Evolutionary conservation across 1,139 yeast species (phyloP).

Genomic region (Groenewaldozyma sp.): DNA sequence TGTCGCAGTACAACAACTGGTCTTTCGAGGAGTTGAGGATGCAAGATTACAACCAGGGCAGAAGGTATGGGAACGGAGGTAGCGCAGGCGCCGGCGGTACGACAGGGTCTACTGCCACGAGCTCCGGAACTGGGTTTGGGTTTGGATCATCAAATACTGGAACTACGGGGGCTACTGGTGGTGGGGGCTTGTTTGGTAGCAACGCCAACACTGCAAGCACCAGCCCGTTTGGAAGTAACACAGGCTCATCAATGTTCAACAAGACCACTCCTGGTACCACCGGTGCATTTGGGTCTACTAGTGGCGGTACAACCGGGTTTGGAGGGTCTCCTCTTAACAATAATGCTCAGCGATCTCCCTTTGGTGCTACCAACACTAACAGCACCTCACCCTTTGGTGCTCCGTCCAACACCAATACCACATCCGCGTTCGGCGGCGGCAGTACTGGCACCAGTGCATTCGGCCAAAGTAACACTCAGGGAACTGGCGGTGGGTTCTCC

Average conservation of each 20-base stretch:
- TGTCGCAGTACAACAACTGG: conserved; percentile 81
- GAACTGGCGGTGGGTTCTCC: conserved; percentile 27
- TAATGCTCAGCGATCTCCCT: conserved; percentile 19
- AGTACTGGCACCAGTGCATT: conserved; percentile 19
- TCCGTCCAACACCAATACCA: conserved; percentile 8
- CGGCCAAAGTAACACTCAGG: conserved; percentile 21
- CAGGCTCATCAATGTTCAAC: conserved; percentile 1
- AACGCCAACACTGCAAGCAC: conserved; percentile 11
- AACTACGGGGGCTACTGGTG: conserved; percentile 12
- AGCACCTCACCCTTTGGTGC: conserved; percentile 21
- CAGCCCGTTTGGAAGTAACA: conserved; percentile 7
- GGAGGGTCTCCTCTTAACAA: conserved; percentile 18
- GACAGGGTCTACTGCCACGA: conserved; percentile 11
- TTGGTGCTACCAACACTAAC: conserved; percentile 14
- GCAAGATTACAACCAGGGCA: conserved; percentile 75
- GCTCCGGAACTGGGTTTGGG: conserved; percentile 19
- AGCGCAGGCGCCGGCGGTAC: conserved; percentile 16
- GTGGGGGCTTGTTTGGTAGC: conserved; percentile 26
- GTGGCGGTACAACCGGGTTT: conserved; percentile 6
- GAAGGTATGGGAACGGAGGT: conserved; percentile 47
- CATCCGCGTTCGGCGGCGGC: conserved; percentile 26
- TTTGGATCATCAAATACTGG: conserved; percentile 5
- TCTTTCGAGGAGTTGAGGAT: conserved; percentile 83
- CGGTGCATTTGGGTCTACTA: conserved; percentile 22
- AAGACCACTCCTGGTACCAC: conserved; percentile 11